These are phyloP conservation scores for Hypocreales sp. DNA, from an alignment of 2,329 filamentous ascomycete species.

Conservation along the genomic window DNA sequence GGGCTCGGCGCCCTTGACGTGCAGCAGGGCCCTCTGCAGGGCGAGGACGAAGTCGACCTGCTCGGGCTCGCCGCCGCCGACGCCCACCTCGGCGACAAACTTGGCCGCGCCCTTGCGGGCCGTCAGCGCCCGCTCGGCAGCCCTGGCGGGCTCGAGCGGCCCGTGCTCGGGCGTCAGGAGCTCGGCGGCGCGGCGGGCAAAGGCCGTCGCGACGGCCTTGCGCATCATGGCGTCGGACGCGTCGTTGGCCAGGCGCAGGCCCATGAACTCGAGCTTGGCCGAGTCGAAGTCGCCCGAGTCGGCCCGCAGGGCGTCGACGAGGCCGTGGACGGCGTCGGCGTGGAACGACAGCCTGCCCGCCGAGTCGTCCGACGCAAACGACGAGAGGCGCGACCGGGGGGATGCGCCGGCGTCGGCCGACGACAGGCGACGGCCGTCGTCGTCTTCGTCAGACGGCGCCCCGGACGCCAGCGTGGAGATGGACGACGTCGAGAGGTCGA, in stretches of 20 bases:
- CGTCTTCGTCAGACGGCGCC: constrained; percentile 48
- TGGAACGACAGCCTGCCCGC: constrained; percentile 51
- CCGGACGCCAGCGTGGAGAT: constrained; percentile 49
- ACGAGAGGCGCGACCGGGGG: constrained; percentile 51
- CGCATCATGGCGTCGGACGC: constrained; percentile 83
- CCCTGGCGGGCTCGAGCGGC: constrained; percentile 43
- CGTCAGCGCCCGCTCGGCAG: constrained; percentile 46
- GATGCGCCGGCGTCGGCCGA: constrained; percentile 21
- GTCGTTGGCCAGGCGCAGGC: constrained; percentile 78
- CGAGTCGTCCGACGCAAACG: constrained; percentile 59
- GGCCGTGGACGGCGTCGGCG: constrained; percentile 68
- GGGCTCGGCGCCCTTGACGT: constrained; percentile 41
- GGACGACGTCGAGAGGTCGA: constrained; percentile 37
- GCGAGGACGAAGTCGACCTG: constrained; percentile 76
- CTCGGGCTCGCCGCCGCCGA: constrained; percentile 53
- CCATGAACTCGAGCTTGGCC: constrained; percentile 79
- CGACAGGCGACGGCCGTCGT: constrained; percentile 52
- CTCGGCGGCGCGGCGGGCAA: constrained; percentile 67
- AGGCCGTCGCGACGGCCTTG: constrained; percentile 69
- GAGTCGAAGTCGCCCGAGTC: constrained; percentile 65
- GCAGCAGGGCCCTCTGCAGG: constrained; percentile 64
- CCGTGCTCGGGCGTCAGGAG: constrained; percentile 38
- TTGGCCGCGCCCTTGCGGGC: constrained; percentile 34
- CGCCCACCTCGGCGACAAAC: constrained; percentile 43
- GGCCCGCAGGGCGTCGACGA: constrained; percentile 73